phyloP scores from a whole-genome alignment of 225 moss, liverwort and hornwort genomes.

The Antitrichia curtipendula region DNA sequence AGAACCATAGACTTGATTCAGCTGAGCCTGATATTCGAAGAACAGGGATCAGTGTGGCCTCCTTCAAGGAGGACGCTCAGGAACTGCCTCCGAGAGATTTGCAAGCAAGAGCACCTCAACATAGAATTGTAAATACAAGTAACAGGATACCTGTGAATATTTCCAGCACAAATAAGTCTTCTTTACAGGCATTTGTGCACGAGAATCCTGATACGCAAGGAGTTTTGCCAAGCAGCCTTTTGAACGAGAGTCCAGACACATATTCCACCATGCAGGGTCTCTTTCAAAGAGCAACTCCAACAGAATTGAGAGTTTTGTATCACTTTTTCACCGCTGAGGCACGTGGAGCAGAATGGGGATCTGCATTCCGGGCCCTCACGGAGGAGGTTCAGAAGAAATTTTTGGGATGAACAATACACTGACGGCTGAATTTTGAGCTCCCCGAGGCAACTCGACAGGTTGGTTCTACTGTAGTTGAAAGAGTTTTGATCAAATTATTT shows the following conservation, averaged over 20 bases:
- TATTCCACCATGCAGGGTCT: slow-evolving; percentile 23
- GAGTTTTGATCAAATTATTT: neutral
- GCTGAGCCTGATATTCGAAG: neutral
- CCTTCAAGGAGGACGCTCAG: neutral
- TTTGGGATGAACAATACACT: neutral
- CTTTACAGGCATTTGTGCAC: neutral
- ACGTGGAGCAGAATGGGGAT: slow-evolving; percentile 21
- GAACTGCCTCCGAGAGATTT: neutral
- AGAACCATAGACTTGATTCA: neutral
- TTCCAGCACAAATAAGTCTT: neutral
- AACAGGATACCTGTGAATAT: slow-evolving; percentile 11
- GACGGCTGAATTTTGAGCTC: neutral
- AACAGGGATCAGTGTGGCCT: neutral
- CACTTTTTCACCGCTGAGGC: slow-evolving; percentile 6
- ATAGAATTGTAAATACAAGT: slow-evolving; percentile 17
- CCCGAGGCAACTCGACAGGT: neutral
- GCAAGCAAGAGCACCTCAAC: neutral
- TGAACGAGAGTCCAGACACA: neutral
- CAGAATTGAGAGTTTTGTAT: slow-evolving; percentile 30
- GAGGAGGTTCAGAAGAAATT: slow-evolving; percentile 20
- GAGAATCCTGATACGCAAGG: neutral
- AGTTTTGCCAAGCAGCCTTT: neutral
- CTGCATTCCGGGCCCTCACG: slow-evolving; percentile 18
- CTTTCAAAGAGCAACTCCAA: slow-evolving; percentile 14
- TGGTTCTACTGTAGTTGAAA: neutral